Base-by-base conservation (phyloP, 306 rosid genomes). In the Quercus wislizeni region DNA sequence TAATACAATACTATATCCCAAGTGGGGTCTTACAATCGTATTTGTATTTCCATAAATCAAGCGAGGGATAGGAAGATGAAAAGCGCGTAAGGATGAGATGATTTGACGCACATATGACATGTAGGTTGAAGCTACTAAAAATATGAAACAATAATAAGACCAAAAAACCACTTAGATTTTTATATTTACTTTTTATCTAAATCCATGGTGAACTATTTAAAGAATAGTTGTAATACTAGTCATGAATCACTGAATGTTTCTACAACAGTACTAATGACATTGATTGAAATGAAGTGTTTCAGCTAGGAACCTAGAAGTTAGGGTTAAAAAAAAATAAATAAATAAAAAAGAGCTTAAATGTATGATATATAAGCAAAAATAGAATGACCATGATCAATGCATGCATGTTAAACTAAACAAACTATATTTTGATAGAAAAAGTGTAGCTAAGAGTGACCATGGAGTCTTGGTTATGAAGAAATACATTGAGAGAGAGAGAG, bases 21-120 rank as follows among this genome's bases (percentile, higher is more conserved):
- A 82, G 89, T 85, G 87, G 91, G 78, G 81, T 80, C 87, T 78
- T 83, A 86, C 75, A 79, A 83, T 71, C 21, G 4, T 19, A 33
- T 8, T 67, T 33, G 23, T 8, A 3, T 67, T 67, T 64, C 71
- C 49, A 67, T 67, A 67, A 35, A 67, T 67, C 71, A 33, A 7
- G 71, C 27, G 71, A 46, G 71, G 49, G 71, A 33, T 18, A 41
- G 46, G 69, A 63, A 63, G 69, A 30, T 63, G 43, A 5, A 30
- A 30, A 63, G 17, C 69, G 41, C 30, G 11, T 41, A 65, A 35
- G 41, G 41, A 35, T 6, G 41, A 8, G 71, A 46, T 46, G 49
- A 8, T 67, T 33, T 18, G 21, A 18, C 49, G 23, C 51, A 33
- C 25, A 19, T 67, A 35, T 18, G 12, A 18, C 19, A 65, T 67